These are phyloP conservation scores for Kalanchoe fedtschenkoi DNA, from an alignment of 164 flowering plant genomes.

Conservation along the genomic window DNA sequence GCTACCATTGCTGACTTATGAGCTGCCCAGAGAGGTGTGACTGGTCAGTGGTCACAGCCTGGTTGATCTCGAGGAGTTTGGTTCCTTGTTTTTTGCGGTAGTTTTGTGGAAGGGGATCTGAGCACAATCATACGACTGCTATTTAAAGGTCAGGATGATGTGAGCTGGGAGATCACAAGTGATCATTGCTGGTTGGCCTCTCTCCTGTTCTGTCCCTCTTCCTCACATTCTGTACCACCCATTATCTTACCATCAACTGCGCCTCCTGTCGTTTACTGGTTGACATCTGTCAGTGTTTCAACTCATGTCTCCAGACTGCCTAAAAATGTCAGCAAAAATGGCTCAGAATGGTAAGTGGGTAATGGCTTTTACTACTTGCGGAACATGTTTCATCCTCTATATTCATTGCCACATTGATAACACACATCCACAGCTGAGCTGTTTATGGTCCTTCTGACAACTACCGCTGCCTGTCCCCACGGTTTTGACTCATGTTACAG, in stretches of 20 bases:
- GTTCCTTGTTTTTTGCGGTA: not conserved
- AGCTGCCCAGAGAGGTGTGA: no score
- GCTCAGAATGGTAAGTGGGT: not conserved
- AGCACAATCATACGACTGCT: not conserved
- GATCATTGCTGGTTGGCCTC: not conserved
- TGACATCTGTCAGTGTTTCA: not conserved
- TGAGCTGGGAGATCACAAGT: not conserved
- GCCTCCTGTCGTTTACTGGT: not conserved
- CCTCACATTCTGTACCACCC: not conserved
- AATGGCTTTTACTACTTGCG: not conserved
- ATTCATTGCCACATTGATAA: not conserved
- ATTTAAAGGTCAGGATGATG: not conserved
- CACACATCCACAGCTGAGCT: not conserved
- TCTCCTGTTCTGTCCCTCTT: constrained; percentile 4
- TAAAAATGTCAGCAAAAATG: not conserved
- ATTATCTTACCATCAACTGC: not conserved
- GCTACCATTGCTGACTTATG: no score
- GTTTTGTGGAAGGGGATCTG: not conserved
- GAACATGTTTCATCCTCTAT: not conserved
- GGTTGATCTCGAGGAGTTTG: not conserved
- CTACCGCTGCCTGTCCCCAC: not conserved
- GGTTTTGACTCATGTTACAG: no score
- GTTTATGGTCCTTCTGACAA: constrained; percentile 1
- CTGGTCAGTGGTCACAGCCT: no score
- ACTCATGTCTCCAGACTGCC: not conserved